These are phyloP conservation scores for Ustilago trichophora DNA, from an alignment of 1,284 basidiomycete species.

Conservation along the genomic window DNA sequence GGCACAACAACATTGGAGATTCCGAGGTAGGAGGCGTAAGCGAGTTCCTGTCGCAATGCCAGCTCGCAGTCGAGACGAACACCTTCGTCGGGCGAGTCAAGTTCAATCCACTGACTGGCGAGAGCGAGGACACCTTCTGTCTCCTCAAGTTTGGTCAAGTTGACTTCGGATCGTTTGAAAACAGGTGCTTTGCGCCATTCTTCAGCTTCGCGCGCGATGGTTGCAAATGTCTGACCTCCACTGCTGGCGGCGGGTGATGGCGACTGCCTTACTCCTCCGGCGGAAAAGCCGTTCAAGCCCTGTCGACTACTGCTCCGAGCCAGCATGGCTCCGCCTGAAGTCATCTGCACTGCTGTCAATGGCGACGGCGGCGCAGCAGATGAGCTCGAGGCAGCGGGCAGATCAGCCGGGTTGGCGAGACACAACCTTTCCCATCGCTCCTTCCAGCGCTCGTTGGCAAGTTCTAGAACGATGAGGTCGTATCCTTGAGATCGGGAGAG, in stretches of 20 bases:
- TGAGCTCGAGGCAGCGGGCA: constrained; percentile 10
- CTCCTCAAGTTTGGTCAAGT: constrained; percentile 86
- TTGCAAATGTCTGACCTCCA: constrained; percentile 11
- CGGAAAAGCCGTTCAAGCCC: constrained; percentile 25
- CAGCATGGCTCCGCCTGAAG: constrained; percentile 20
- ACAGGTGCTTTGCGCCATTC: constrained; percentile 83
- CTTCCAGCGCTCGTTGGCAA: constrained; percentile 87
- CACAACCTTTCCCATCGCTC: constrained; percentile 90
- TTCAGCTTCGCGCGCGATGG: constrained; percentile 75
- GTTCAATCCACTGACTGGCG: constrained; percentile 91
- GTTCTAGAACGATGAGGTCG: constrained; percentile 77
- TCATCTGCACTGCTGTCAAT: constrained; percentile 15
- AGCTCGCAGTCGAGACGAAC: constrained; percentile 95
- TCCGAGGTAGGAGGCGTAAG: constrained; percentile 91
- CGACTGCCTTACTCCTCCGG: constrained; percentile 11
- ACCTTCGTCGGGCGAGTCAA: constrained; percentile 91
- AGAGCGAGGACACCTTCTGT: constrained; percentile 80
- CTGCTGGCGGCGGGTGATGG: constrained; percentile 18
- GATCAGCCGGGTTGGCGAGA: constrained; percentile 68
- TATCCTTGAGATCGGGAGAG: constrained; percentile 68
- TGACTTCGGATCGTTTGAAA: constrained; percentile 85
- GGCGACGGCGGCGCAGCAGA: constrained; percentile 9
- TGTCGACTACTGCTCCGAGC: constrained; percentile 55
- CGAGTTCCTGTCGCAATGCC: constrained; percentile 89
- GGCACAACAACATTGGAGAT: constrained; percentile 86